phyloP scores from a whole-genome alignment of 2,329 filamentous ascomycete genomes.

The Pseudogymnoascus verrucosus region DNA sequence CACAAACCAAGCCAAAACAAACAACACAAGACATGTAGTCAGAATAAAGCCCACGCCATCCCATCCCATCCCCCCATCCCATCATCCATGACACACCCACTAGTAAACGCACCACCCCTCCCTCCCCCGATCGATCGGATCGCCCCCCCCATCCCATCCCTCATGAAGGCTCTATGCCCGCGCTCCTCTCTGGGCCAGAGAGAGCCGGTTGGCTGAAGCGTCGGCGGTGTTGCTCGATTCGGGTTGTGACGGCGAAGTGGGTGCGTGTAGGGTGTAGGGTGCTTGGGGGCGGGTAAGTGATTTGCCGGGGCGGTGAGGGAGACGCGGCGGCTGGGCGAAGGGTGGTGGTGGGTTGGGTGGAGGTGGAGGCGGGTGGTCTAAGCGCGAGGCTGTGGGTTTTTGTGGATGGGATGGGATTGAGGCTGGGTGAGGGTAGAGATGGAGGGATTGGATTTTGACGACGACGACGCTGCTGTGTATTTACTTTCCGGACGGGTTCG shows the following conservation, averaged over 20 bases:
- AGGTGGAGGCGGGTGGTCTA: neutral
- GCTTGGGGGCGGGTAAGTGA: neutral
- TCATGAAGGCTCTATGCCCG: neutral
- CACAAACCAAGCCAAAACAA: too few relatives aligned
- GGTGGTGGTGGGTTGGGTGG: neutral
- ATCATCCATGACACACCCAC: too few relatives aligned
- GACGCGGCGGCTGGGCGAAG: too few relatives aligned
- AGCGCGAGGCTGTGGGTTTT: neutral
- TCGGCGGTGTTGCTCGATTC: neutral
- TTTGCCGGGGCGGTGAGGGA: neutral
- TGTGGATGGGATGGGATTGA: too few relatives aligned
- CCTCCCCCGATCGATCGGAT: neutral
- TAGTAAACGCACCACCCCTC: neutral
- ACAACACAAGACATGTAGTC: neutral
- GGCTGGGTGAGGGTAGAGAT: neutral
- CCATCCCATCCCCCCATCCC: neutral
- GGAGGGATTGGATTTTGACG: neutral
- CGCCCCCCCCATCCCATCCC: neutral
- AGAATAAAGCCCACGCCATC: neutral
- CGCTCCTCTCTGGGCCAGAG: neutral
- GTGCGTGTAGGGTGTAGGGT: too few relatives aligned
- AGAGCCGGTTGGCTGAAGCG: neutral
- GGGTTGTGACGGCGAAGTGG: neutral
- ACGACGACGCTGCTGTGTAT: neutral
- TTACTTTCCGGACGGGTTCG: neutral